These are phyloP conservation scores for Kodamaea neixiangensis DNA, from an alignment of 805 yeast species.

Conservation along the genomic window DNA sequence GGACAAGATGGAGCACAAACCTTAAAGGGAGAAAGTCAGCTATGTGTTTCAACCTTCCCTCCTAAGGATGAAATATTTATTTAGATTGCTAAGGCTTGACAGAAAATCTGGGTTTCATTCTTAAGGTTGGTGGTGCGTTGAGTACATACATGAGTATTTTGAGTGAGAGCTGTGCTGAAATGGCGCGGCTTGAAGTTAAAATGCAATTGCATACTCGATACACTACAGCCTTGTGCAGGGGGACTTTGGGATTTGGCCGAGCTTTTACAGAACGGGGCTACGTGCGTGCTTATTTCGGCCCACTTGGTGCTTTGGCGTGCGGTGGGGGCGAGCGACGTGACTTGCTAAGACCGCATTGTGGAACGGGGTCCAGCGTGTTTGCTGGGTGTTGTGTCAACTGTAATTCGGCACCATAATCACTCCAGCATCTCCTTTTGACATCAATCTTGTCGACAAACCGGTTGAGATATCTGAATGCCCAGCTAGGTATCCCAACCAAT, in stretches of 20 bases:
- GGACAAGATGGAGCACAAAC: not conserved
- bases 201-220: not conserved
- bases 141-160: not conserved
- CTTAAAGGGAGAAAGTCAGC: not conserved
- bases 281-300: not conserved
- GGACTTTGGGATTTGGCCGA: not conserved
- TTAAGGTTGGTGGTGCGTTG: not conserved
- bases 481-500: too few relatives aligned
- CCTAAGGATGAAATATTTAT: not conserved
- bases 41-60: not conserved
- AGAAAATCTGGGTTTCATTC: not conserved
- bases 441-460: too few relatives aligned
- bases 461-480: too few relatives aligned
- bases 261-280: not conserved
- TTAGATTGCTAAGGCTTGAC: not conserved
- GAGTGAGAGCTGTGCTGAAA: not conserved
- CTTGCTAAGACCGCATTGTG: not conserved
- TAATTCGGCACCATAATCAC: not conserved
- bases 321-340: not conserved
- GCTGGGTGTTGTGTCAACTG: constrained; percentile 3
- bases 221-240: not conserved
- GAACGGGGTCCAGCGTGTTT: constrained; percentile 2
- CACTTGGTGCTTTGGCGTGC: constrained; percentile 1
- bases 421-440: constrained; percentile 2
- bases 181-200: not conserved